Evolutionary conservation across 2,329 filamentous ascomycete species (phyloP).

Genomic region (Trichophyton mentagrophytes): DNA sequence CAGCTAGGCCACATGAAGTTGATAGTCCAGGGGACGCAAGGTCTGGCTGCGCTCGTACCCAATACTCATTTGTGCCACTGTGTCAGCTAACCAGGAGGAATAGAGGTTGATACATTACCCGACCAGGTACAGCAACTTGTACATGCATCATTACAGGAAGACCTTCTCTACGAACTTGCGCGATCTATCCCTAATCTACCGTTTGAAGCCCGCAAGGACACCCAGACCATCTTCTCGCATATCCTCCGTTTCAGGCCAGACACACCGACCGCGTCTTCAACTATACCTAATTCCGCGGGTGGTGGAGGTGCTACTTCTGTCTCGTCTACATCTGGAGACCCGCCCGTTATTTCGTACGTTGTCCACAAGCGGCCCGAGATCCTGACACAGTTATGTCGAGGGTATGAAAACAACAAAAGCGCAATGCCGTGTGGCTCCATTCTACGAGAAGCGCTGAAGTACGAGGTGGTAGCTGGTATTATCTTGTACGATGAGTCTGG

Average conservation of each 20-base stretch:
- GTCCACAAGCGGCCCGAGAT: constrained; percentile 77
- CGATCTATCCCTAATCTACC: constrained; percentile 71
- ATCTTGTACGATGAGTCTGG: constrained; percentile 84
- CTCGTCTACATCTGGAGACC: constrained; percentile 50
- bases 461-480: constrained; percentile 77
- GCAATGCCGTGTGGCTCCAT: constrained; percentile 85
- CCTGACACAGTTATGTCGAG: constrained; percentile 73
- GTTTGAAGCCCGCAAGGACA: constrained; percentile 93
- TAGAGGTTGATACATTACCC: constrained; percentile 74
- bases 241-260: constrained; percentile 78
- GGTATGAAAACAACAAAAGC: constrained; percentile 82
- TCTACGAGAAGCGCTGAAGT: constrained; percentile 77
- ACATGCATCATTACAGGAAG: constrained; percentile 72
- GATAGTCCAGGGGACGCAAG: constrained; percentile 82
- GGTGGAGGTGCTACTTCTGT: background rate
- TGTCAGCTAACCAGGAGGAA: constrained; percentile 5
- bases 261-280: constrained; percentile 25
- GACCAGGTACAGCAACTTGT: constrained; percentile 83
- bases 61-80: constrained; percentile 1
- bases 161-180: constrained; percentile 74
- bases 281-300: background rate
- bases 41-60: constrained; percentile 34
- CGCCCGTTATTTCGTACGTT: constrained; percentile 77
- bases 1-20: constrained; percentile 84
- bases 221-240: constrained; percentile 89